These are phyloP conservation scores for Ceratocystis papillata DNA, from an alignment of 2,329 filamentous ascomycete species.

Conservation along the genomic window DNA sequence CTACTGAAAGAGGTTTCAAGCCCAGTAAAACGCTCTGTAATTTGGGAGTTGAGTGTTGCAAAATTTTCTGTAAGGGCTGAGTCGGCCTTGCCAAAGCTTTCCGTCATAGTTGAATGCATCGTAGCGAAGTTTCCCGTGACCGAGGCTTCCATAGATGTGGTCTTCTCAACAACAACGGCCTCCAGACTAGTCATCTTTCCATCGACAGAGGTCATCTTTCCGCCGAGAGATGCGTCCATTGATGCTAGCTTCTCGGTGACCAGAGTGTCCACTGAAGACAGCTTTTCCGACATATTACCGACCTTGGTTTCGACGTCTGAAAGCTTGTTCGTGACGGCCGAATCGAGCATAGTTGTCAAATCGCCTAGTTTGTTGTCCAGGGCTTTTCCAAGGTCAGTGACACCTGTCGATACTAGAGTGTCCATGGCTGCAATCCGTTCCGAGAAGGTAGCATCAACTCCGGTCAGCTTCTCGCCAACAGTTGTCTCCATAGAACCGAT, in stretches of 20 bases:
- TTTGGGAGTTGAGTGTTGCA: slow-evolving; percentile 23
- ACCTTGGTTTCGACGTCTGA: slow-evolving; percentile 16
- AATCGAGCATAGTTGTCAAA: slow-evolving; percentile 15
- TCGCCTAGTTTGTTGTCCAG: slow-evolving; percentile 18
- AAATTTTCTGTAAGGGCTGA: slow-evolving; percentile 23
- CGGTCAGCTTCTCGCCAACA: slow-evolving; percentile 20
- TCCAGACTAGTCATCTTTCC: slow-evolving; percentile 22
- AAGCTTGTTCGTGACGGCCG: background rate
- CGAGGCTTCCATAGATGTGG: slow-evolving; percentile 18
- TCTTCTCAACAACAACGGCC: slow-evolving; percentile 19
- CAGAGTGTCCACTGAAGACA: background rate
- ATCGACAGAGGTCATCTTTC: slow-evolving; percentile 20
- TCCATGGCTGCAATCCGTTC: slow-evolving; percentile 19
- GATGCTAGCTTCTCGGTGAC: slow-evolving; percentile 16
- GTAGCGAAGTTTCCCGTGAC: slow-evolving; percentile 23
- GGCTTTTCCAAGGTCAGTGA: slow-evolving; percentile 18
- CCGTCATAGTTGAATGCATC: slow-evolving; percentile 23
- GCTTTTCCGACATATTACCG: slow-evolving; percentile 1
- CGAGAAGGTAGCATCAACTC: slow-evolving; percentile 15
- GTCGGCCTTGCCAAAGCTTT: slow-evolving; percentile 20
- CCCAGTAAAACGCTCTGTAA: slow-evolving; percentile 17
- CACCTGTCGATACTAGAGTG: slow-evolving; percentile 5
- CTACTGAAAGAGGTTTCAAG: slow-evolving; percentile 18
- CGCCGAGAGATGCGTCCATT: slow-evolving; percentile 4
- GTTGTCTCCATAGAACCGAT: slow-evolving; percentile 4